phyloP scores from a whole-genome alignment of 2,329 filamentous ascomycete genomes.

The Thielaviopsis euricoi region DNA sequence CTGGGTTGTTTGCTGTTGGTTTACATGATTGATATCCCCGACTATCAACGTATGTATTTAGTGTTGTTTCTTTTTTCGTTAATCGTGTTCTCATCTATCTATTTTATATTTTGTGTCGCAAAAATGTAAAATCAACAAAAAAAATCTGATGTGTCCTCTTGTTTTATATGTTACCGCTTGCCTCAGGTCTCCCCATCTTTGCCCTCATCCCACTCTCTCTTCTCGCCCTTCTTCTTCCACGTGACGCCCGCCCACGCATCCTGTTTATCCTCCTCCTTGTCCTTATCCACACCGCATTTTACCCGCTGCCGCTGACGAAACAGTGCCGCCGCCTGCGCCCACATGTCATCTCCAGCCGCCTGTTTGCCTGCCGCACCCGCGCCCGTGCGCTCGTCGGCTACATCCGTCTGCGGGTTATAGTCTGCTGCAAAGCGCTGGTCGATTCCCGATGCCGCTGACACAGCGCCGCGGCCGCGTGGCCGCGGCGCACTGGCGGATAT shows the following conservation, averaged over 20 bases:
- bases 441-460: constrained; percentile 47
- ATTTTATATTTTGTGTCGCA: too few relatives aligned
- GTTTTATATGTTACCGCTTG: too few relatives aligned
- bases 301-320: constrained; percentile 57
- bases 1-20: too few relatives aligned
- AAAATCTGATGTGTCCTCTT: too few relatives aligned
- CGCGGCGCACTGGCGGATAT: constrained; percentile 15
- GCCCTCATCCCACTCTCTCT: constrained; percentile 42
- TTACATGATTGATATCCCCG: too few relatives aligned
- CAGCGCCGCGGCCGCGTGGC: constrained; percentile 55
- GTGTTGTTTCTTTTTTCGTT: too few relatives aligned
- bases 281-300: constrained; percentile 26
- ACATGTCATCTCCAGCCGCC: constrained; percentile 36
- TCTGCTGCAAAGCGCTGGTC: constrained; percentile 62
- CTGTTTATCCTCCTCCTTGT: constrained; percentile 28
- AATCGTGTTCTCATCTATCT: too few relatives aligned
- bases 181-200: constrained; percentile 21
- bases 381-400: background rate
- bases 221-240: constrained; percentile 55
- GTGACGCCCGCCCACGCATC: constrained; percentile 34
- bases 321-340: constrained; percentile 66
- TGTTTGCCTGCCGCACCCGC: background rate
- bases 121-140: too few relatives aligned
- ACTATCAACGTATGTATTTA: too few relatives aligned
- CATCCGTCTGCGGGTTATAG: constrained; percentile 41